phyloP scores from a whole-genome alignment of 2,329 filamentous ascomycete genomes.

The Neonectria hederae region DNA sequence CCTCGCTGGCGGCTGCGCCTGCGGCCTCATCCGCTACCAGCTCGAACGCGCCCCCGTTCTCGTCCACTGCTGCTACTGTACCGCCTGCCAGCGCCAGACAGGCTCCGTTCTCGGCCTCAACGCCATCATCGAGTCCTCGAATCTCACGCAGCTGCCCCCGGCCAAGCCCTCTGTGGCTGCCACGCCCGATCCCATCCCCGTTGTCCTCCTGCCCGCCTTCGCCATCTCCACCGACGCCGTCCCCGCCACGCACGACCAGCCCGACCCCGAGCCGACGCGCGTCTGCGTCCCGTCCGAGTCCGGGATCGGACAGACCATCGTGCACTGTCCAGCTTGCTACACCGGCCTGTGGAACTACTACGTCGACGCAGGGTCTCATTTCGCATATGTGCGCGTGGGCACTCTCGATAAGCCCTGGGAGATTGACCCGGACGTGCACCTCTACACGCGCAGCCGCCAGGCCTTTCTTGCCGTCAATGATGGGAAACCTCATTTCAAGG shows the following conservation, averaged over 20 bases:
- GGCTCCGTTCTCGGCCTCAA: constrained; percentile 54
- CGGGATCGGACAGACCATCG: constrained; percentile 52
- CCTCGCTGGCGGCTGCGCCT: constrained; percentile 66
- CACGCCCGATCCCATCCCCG: constrained; percentile 18
- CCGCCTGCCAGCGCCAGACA: constrained; percentile 56
- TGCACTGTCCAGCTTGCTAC: constrained; percentile 54
- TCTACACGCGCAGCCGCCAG: constrained; percentile 52
- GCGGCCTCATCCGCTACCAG: constrained; percentile 74
- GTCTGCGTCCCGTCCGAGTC: constrained; percentile 51
- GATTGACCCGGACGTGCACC: constrained; percentile 56
- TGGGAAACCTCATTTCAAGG: constrained; percentile 50
- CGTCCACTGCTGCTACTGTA: constrained; percentile 59
- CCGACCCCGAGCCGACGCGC: constrained; percentile 28
- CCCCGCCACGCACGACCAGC: constrained; percentile 17
- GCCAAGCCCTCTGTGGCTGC: constrained; percentile 35
- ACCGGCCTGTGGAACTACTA: constrained; percentile 55
- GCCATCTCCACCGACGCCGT: constrained; percentile 31
- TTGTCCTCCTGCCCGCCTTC: constrained; percentile 32
- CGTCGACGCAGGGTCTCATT: constrained; percentile 41
- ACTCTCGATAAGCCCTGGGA: constrained; percentile 53
- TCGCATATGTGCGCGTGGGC: constrained; percentile 54
- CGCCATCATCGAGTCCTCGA: constrained; percentile 52
- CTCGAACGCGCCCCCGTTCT: constrained; percentile 64
- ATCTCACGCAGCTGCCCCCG: constrained; percentile 46
- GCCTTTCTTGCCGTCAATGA: constrained; percentile 50